These are phyloP conservation scores for Haberlea rhodopensis DNA, from an alignment of 257 asterid genomes.

Conservation along the genomic window DNA sequence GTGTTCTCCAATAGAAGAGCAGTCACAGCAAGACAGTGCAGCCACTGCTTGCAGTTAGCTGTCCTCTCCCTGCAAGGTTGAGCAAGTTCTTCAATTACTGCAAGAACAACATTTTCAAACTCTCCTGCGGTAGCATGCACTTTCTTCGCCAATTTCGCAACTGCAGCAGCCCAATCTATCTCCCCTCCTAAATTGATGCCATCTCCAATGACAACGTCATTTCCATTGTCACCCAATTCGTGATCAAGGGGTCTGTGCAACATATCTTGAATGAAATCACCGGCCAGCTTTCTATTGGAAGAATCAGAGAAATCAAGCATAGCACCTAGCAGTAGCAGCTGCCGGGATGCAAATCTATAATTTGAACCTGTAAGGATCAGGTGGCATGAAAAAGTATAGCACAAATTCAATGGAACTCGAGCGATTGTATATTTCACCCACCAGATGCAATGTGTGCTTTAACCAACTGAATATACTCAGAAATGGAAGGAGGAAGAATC, in stretches of 20 bases:
- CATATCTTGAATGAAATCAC: slow-evolving; percentile 69
- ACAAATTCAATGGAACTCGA: slow-evolving; percentile 12
- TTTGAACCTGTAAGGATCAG: slow-evolving; percentile 61
- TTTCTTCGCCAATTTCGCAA: slow-evolving; percentile 68
- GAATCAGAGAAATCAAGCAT: slow-evolving; percentile 89
- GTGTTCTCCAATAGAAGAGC: slow-evolving; percentile 79
- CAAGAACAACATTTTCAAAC: slow-evolving; percentile 72
- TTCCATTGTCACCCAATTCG: slow-evolving; percentile 77
- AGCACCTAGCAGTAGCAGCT: slow-evolving; percentile 78
- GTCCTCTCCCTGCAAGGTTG: slow-evolving; percentile 94
- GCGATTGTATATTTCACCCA: slow-evolving; percentile 37
- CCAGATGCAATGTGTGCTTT: slow-evolving; percentile 83
- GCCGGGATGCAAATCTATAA: slow-evolving; percentile 80
- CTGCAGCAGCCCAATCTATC: slow-evolving; percentile 91
- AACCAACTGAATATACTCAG: slow-evolving; percentile 73
- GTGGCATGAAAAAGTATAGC: slow-evolving; percentile 18
- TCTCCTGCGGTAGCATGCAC: slow-evolving; percentile 83
- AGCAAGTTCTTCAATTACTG: slow-evolving; percentile 80
- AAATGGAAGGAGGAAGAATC: slow-evolving; percentile 74
- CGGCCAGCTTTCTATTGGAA: slow-evolving; percentile 79
- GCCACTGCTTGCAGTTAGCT: slow-evolving; percentile 83
- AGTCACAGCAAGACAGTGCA: slow-evolving; percentile 81
- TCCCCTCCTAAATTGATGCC: slow-evolving; percentile 95
- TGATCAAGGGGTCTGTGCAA: slow-evolving; percentile 67
- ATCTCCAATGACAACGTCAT: slow-evolving; percentile 76